A percentile compares a stretch with the other conserved stretches of the same genome.
Conservation (phyloP, 2,329 filamentous ascomycete species). For the Botrytis galanthina region DNA sequence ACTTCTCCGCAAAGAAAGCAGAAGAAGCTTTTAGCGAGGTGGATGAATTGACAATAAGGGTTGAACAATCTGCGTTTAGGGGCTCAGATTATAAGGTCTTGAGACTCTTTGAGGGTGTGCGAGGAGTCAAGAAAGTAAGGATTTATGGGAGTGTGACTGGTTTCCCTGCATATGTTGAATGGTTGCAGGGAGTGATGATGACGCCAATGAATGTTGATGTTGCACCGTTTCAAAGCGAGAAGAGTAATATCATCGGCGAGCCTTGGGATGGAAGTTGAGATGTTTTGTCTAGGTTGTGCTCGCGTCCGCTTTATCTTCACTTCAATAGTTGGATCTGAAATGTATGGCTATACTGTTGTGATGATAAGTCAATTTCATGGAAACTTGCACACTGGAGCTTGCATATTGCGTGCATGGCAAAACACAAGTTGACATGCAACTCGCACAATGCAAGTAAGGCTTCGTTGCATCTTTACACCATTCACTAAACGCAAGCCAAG, state of each 20-base stretch:
- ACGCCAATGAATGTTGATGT: constrained; percentile 19
- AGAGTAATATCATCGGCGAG: neutral
- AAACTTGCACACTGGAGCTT: neutral
- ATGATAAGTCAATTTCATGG: neutral
- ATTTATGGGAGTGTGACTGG: constrained; percentile 38
- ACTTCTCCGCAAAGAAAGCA: constrained; percentile 43
- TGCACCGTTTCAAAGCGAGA: neutral
- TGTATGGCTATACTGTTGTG: too few species aligned
- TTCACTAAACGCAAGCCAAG: neutral
- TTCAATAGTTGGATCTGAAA: neutral
- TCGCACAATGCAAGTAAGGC: neutral
- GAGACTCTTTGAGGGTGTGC: constrained; percentile 45
- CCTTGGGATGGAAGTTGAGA: neutral
- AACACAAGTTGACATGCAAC: neutral
- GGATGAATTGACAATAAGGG: constrained; percentile 49
- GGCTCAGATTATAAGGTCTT: constrained; percentile 44
- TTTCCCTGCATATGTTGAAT: constrained; percentile 35
- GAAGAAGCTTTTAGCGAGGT: constrained; percentile 45
- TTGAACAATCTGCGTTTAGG: constrained; percentile 47
- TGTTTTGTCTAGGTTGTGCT: neutral
- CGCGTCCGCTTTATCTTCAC: neutral
- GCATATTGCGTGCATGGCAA: neutral
- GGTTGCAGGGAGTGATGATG: constrained; percentile 34
- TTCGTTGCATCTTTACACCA: neutral
- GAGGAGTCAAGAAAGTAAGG: constrained; percentile 45